phyloP scores from a whole-genome alignment of 2,329 filamentous ascomycete genomes.

The Colletotrichum zoysiae region DNA sequence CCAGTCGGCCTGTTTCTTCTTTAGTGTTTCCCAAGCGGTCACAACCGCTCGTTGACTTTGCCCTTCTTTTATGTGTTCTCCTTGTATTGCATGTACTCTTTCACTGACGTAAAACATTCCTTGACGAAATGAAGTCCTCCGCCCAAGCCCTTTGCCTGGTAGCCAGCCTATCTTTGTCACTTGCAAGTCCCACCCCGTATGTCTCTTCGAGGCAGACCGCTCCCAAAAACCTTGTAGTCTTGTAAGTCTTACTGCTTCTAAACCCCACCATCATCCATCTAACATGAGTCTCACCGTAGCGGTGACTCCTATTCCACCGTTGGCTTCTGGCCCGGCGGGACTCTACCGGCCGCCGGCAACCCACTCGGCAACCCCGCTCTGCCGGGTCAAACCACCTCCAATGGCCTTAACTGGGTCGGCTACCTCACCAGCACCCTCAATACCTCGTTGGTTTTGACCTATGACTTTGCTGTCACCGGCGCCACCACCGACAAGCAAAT shows the following conservation, averaged over 20 bases:
- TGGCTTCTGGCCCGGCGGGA: slow-evolving; percentile 63
- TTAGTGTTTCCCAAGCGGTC: slow-evolving; percentile 9
- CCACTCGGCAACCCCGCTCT: slow-evolving; percentile 72
- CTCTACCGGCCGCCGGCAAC: slow-evolving; percentile 64
- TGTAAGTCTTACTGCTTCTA: slow-evolving; percentile 12
- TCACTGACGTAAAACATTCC: background rate
- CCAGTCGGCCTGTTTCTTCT: slow-evolving; percentile 3
- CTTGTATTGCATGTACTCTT: slow-evolving; percentile 22
- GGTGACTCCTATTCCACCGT: slow-evolving; percentile 72
- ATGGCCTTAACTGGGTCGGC: slow-evolving; percentile 63
- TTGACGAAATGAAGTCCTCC: slow-evolving; percentile 28
- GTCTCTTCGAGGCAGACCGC: slow-evolving; percentile 22
- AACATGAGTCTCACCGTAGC: slow-evolving; percentile 47
- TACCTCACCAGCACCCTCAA: slow-evolving; percentile 59
- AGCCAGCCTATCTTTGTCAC: slow-evolving; percentile 34
- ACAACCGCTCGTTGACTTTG: slow-evolving; percentile 14
- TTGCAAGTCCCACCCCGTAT: slow-evolving; percentile 25
- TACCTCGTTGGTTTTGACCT: slow-evolving; percentile 56
- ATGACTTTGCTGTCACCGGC: slow-evolving; percentile 65
- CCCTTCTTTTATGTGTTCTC: background rate
- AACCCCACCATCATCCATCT: background rate
- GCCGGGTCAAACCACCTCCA: slow-evolving; percentile 60
- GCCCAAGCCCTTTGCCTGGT: slow-evolving; percentile 26
- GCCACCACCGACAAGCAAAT: slow-evolving; percentile 63
- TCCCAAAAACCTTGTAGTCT: slow-evolving; percentile 32